Percentiles rank a stretch among this genome's conserved stretches.
Evolutionary conservation across 2,329 filamentous ascomycete species (phyloP).

Genomic region (Didymella keratinophila): DNA sequence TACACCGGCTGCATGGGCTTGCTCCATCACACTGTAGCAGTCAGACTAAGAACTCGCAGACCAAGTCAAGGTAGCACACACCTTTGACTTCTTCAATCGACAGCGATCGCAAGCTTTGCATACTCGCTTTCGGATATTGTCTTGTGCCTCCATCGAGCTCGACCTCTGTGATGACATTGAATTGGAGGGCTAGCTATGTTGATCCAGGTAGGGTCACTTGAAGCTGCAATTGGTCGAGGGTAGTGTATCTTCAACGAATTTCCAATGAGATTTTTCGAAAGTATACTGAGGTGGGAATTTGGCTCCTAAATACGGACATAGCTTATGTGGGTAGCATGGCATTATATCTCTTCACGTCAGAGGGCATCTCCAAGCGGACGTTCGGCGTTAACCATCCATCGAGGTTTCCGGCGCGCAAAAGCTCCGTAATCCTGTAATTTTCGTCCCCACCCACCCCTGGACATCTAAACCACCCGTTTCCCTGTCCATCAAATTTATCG

Average conservation of each 20-base stretch:
- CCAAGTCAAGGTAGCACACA: constrained; percentile 39
- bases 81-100: constrained; percentile 72
- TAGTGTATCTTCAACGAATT: constrained; percentile 16
- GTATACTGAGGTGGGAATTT: constrained; percentile 32
- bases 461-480: constrained; percentile 40
- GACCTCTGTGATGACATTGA: constrained; percentile 48
- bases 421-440: constrained; percentile 38
- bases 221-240: constrained; percentile 14
- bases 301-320: constrained; percentile 40
- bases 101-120: constrained; percentile 73
- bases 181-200: constrained; percentile 7
- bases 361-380: constrained; percentile 47
- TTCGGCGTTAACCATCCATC: constrained; percentile 36
- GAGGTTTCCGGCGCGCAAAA: constrained; percentile 8
- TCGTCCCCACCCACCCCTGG: constrained; percentile 28
- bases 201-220: constrained; percentile 4
- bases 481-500: constrained; percentile 43
- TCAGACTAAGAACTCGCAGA: constrained; percentile 18
- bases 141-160: constrained; percentile 53
- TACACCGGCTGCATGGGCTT: constrained; percentile 68
- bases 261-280: constrained; percentile 10
- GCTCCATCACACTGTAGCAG: constrained; percentile 65
- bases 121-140: constrained; percentile 66
- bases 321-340: constrained; percentile 44
- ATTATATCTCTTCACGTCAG: constrained; percentile 53